Conservation (phyloP, 2,329 filamentous ascomycete species). For the Monosporascus ibericus region DNA sequence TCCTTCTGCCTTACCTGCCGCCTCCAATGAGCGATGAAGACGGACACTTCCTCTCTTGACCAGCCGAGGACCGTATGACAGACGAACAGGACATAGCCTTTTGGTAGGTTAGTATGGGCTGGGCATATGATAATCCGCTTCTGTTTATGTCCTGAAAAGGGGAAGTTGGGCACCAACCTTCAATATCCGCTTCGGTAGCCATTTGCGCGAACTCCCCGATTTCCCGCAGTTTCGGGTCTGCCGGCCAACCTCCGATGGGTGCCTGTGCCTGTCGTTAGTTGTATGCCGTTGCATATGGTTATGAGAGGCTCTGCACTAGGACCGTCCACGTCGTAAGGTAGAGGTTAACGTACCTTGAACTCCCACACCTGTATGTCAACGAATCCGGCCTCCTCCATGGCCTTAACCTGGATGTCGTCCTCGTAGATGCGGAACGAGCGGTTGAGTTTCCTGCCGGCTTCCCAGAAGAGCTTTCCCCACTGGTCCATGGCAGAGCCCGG, state of each 20-base stretch:
- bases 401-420: constrained; percentile 43
- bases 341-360: constrained; percentile 36
- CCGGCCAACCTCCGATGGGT: constrained; percentile 21
- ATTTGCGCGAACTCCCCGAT: constrained; percentile 22
- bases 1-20: constrained; percentile 24
- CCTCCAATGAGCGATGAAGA: constrained; percentile 29
- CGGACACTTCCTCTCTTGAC: constrained; percentile 26
- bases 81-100: constrained; percentile 21
- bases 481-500: constrained; percentile 11
- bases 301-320: not conserved
- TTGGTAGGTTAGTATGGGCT: not conserved
- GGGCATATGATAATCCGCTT: not conserved
- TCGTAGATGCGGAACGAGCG: constrained; percentile 44
- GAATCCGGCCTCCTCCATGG: constrained; percentile 50
- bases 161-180: constrained; percentile 10
- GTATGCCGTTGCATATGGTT: not conserved
- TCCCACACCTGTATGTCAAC: constrained; percentile 47
- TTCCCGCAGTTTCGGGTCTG: constrained; percentile 20
- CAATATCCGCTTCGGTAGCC: constrained; percentile 21
- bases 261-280: constrained; percentile 8
- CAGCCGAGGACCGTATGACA: constrained; percentile 30
- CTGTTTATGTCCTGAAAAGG: not conserved
- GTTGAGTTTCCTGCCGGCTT: constrained; percentile 38
- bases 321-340: too few species aligned
- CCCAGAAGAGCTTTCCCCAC: constrained; percentile 24